Percentiles rank a stretch among this genome's conserved stretches.
phyloP scores from a whole-genome alignment of 2,329 filamentous ascomycete species.

The Ceratocystis huliohia region DNA sequence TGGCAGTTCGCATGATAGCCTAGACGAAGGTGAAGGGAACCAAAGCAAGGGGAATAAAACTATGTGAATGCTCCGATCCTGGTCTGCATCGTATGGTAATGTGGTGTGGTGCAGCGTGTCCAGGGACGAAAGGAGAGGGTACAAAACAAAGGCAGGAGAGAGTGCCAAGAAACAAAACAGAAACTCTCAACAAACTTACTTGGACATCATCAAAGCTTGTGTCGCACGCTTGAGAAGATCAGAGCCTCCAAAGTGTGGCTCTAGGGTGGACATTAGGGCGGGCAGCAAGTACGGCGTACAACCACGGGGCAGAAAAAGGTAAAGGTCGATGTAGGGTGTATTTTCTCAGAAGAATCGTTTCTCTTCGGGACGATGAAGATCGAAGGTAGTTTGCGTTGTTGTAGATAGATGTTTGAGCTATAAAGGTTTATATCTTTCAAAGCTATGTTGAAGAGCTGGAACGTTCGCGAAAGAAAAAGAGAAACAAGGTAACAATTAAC shows the following conservation, averaged over 20 bases:
- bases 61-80: no score
- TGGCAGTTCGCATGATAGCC: background rate
- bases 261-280: constrained; percentile 12
- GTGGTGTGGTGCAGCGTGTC: no score
- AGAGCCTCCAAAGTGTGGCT: constrained; percentile 33
- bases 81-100: no score
- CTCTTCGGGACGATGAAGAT: no score
- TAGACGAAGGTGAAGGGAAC: constrained; percentile 13
- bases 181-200: constrained; percentile 33
- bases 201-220: constrained; percentile 52
- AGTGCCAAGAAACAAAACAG: constrained; percentile 23
- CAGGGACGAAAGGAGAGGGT: no score
- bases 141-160: constrained; percentile 19
- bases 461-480: no score
- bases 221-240: constrained; percentile 48
- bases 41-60: background rate
- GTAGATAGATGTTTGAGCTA: no score
- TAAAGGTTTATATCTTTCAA: no score
- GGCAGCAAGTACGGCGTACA: constrained; percentile 5
- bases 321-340: background rate
- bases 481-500: no score
- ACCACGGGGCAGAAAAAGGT: background rate
- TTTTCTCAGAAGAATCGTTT: background rate
- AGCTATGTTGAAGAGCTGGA: no score
- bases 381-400: no score